These are phyloP conservation scores for Coniochaeta pulveracea DNA, from an alignment of 2,329 filamentous ascomycete species.

Conservation along the genomic window DNA sequence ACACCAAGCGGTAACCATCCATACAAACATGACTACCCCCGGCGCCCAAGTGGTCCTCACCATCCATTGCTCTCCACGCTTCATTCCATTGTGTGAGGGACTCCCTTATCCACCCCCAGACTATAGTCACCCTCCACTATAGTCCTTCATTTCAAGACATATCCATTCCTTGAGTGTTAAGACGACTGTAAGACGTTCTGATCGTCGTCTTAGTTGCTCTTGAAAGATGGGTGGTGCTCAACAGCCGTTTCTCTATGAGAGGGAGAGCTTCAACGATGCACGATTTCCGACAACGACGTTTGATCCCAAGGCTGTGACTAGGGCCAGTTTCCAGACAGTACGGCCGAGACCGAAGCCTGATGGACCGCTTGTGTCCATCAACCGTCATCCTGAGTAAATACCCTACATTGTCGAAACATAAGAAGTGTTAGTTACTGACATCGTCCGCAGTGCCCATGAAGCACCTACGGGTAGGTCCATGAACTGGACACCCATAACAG, in stretches of 20 bases:
- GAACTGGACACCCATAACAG: conserved; percentile 55
- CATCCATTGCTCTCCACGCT: no score
- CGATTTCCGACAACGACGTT: conserved; percentile 49
- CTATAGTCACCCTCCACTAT: no score
- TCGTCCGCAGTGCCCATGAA: conserved; percentile 39
- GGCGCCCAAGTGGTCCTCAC: no score
- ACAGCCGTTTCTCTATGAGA: conserved; percentile 63
- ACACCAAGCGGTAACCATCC: no score
- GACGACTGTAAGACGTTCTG: no score
- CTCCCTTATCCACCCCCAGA: no score
- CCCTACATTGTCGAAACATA: no score
- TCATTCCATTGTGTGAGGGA: no score
- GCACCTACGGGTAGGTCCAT: conserved; percentile 51
- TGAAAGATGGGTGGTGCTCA: conserved; percentile 20
- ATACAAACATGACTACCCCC: no score
- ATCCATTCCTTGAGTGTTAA: neutral
- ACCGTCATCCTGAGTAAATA: conserved; percentile 74
- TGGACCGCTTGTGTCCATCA: conserved; percentile 72
- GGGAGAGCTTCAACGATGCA: conserved; percentile 34
- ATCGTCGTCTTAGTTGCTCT: conserved; percentile 1
- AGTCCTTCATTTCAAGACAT: no score
- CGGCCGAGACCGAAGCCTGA: conserved; percentile 52
- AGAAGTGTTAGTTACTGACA: neutral
- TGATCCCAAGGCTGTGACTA: conserved; percentile 77
- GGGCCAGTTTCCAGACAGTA: conserved; percentile 62